These are phyloP conservation scores for Apiotrichum porosum DNA, from an alignment of 1,284 basidiomycete genomes.

Conservation along the genomic window DNA sequence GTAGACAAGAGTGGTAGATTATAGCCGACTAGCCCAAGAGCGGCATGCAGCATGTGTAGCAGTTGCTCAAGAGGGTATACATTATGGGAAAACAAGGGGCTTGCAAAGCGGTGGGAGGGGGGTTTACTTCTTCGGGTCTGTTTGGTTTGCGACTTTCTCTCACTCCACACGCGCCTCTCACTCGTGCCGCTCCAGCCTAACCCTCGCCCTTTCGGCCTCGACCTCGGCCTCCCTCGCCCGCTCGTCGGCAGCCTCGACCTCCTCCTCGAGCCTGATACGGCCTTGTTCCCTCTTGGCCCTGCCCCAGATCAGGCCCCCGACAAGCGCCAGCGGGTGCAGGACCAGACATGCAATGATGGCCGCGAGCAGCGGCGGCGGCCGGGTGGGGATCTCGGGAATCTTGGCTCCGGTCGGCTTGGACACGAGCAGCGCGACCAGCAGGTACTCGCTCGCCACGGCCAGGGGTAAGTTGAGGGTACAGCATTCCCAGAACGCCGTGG, in stretches of 20 bases:
- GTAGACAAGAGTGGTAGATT: neutral
- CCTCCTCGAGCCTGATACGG: conserved; percentile 47
- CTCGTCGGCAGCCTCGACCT: conserved; percentile 42
- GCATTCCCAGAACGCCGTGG: conserved; percentile 40
- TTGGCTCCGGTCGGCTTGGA: conserved; percentile 33
- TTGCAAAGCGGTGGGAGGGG: too few relatives aligned
- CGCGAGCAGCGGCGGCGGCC: conserved; percentile 37
- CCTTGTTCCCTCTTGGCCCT: conserved; percentile 34
- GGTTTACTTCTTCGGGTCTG: too few relatives aligned
- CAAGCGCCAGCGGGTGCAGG: conserved; percentile 42
- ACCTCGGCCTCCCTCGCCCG: conserved; percentile 12
- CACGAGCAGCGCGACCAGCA: conserved; percentile 43
- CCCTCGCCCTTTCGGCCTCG: neutral
- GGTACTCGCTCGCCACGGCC: conserved; percentile 39
- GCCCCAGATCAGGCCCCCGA: conserved; percentile 36
- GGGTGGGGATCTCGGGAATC: conserved; percentile 25
- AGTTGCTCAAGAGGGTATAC: too few relatives aligned
- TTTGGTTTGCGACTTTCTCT: too few relatives aligned
- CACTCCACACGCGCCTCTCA: too few relatives aligned
- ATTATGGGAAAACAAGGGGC: too few relatives aligned
- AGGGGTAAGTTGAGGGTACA: conserved; percentile 32
- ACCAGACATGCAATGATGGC: conserved; percentile 44
- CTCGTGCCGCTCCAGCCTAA: too few relatives aligned
- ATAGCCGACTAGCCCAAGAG: too few relatives aligned
- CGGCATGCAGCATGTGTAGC: too few relatives aligned